Base-by-base conservation (phyloP, 1,139 yeast genomes). In the Geotrichum aggregatum region DNA sequence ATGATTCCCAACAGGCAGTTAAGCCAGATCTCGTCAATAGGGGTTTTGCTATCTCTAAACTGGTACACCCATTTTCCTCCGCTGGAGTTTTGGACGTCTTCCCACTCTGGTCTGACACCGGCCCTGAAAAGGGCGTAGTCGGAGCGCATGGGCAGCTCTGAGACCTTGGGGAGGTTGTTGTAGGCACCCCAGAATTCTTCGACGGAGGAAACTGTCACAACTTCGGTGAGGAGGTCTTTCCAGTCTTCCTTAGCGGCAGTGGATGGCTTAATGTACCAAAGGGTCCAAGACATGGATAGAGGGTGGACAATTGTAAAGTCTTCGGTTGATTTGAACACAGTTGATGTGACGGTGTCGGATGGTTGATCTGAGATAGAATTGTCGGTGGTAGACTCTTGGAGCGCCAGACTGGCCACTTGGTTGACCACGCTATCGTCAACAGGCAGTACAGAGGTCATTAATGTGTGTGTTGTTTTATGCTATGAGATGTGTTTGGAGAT, bases 141-240 rank as follows among this genome's bases (percentile, higher is more conserved):
- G 13, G 97, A 87, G 72, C 85, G 87, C 64, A 84, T 71, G 60
- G 98, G 98, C 67, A 92, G 79, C 69, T 89, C 96, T 61, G 83
- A 81, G 53, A 96, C 96, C 63, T 83, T 83, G 59, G 98, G 98
- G 63, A 92, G 85, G 51, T 95, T 85, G 73, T 92, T 92, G 77
- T 83, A 87, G 61, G 91, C 86, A 24, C 98, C 99, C 99, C 99
- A 92, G 75, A 92, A 92, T 72, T 92, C 98, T 75, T 92, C 99
- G 47, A 92, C 98, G 30, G 96, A 83, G 50, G 84, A 79, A 63
- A 92, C 88, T 31, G 95, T 82, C 63, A 91, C 94, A 49, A 92
- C 95, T 56, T 96, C 95, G 74, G 91, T 91, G 67, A 92, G 78
- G 61, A 89, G 79, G 67, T 89, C 96, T 57, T 87, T 82, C 98